Evolutionary conservation across 352 stramenopile genomes (phyloP), one percentile per base, ranked within the genome.

Genomic region (Pythium aphanidermatum): DNA sequence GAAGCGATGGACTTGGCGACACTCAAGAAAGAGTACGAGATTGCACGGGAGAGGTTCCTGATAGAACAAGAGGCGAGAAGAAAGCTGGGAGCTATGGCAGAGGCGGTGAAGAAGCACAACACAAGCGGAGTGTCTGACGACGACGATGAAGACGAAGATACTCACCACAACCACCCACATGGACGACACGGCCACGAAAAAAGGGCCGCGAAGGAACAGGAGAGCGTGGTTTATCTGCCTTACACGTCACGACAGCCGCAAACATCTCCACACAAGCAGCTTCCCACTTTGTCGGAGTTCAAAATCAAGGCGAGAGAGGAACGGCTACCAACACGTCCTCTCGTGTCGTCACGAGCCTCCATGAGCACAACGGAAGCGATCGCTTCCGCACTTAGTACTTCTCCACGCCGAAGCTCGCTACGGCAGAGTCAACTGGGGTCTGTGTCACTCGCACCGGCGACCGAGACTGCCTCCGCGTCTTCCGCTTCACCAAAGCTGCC

Each of bases 161-260:
- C 35, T 0, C 6, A 39, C 12, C 4, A 46, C 4, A 23, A 43
- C 25, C 26, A 46, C 32, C 10, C 35, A 23, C 5, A 49, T 20
- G 25, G 28, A 6, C 43, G 27, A 16, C 17, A 45, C 20, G 10
- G 16, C 17, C 48, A 39, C 27, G 20, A 23, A 13, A 19, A 21
- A 30, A 8, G 14, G 10, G 17, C 26, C 10, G 40, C 50, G 9
- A n/a, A 50, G 9, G 41, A 39, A 13, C 35, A 51, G 16, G n/a
- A 42, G 5, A 23, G 13, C 4, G 5, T 67, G 43, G n/a, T n/a
- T n/a, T 87, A 90, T 34, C 40, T 90, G 33, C 68, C 74, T 8
- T 90, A 90, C 58, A 90, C 77, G 34, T 82, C 72, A 3, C 67
- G 77, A 19, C 52, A 64, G 19, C 55, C 63, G 19, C 70, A 87